Percentiles rank a stretch among this genome's conserved stretches.
phyloP scores from a whole-genome alignment of 257 asterid genomes.

The Nicotiana paniculata region DNA sequence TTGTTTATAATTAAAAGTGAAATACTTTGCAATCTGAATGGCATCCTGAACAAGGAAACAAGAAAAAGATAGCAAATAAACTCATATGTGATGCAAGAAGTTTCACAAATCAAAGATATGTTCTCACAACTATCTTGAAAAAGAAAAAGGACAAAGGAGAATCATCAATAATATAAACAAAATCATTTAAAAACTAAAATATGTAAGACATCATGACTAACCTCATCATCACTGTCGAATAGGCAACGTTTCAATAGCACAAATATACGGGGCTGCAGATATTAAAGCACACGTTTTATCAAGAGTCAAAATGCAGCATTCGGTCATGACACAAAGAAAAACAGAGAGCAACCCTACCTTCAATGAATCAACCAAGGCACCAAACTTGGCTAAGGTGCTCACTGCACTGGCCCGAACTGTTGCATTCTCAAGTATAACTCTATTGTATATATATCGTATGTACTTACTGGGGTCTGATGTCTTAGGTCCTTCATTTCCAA shows the following conservation, averaged over 20 bases:
- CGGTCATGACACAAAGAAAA: not conserved
- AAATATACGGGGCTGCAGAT: slow-evolving; percentile 83
- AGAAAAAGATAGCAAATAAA: not conserved
- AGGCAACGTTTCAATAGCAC: slow-evolving; percentile 78
- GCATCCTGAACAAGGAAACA: not conserved
- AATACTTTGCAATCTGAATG: not conserved
- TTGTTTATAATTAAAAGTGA: too few relatives aligned
- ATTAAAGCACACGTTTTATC: slow-evolving; percentile 7
- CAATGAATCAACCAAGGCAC: slow-evolving; percentile 78
- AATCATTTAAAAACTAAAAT: too few relatives aligned
- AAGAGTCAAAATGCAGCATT: slow-evolving; percentile 14
- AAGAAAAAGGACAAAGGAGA: not conserved
- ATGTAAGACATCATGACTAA: slow-evolving; percentile 21
- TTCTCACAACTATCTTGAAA: too few relatives aligned
- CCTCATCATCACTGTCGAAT: slow-evolving; percentile 90
- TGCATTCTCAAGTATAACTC: slow-evolving; percentile 90
- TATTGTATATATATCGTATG: slow-evolving; percentile 79
- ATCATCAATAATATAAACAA: not conserved
- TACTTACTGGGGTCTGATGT: slow-evolving; percentile 91
- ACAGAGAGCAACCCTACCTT: slow-evolving; percentile 44
- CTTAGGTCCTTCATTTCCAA: slow-evolving; percentile 96
- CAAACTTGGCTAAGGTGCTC: slow-evolving; percentile 89
- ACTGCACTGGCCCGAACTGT: slow-evolving; percentile 96
- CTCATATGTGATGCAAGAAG: too few relatives aligned
- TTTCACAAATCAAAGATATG: too few relatives aligned